A percentile compares a stretch with the other conserved stretches of the same genome.
phyloP scores from a whole-genome alignment of 192 early-diverging fungal species.

The Mortierella antarctica region DNA sequence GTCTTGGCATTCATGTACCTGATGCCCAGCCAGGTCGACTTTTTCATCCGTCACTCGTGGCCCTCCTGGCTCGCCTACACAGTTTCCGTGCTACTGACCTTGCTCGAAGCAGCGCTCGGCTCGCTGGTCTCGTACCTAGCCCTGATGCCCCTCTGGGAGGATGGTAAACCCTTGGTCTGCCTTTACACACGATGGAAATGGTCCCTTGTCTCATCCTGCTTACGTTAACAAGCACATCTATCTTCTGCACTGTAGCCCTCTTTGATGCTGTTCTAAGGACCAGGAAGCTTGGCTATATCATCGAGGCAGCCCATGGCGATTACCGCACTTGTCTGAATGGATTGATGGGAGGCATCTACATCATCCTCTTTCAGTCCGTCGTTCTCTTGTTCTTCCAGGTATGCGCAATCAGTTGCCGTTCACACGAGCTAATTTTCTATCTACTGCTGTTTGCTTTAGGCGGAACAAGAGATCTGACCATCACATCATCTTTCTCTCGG shows the following conservation, averaged over 20 bases:
- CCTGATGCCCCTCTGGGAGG: constrained; percentile 65
- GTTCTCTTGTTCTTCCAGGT: constrained; percentile 46
- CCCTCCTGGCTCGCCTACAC: constrained; percentile 69
- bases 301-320: constrained; percentile 52
- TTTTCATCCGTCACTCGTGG: constrained; percentile 54
- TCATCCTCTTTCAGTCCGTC: constrained; percentile 42
- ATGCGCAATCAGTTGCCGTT: constrained; percentile 25
- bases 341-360: constrained; percentile 25
- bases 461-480: neutral
- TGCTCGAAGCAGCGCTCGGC: constrained; percentile 64
- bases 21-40: constrained; percentile 65
- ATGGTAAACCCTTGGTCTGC: constrained; percentile 27
- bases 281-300: constrained; percentile 55
- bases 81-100: constrained; percentile 57
- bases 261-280: constrained; percentile 67
- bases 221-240: neutral
- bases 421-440: constrained; percentile 17
- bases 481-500: neutral
- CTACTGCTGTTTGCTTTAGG: constrained; percentile 24
- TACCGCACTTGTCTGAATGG: constrained; percentile 49
- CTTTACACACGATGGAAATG: neutral
- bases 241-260: constrained; percentile 27
- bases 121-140: constrained; percentile 66
- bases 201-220: neutral
- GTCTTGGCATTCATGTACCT: constrained; percentile 61